Percentiles rank a stretch among this genome's conserved stretches.
Evolutionary conservation across 2,329 filamentous ascomycete genomes (phyloP).

Genomic region (Grosmannia clavigera): DNA sequence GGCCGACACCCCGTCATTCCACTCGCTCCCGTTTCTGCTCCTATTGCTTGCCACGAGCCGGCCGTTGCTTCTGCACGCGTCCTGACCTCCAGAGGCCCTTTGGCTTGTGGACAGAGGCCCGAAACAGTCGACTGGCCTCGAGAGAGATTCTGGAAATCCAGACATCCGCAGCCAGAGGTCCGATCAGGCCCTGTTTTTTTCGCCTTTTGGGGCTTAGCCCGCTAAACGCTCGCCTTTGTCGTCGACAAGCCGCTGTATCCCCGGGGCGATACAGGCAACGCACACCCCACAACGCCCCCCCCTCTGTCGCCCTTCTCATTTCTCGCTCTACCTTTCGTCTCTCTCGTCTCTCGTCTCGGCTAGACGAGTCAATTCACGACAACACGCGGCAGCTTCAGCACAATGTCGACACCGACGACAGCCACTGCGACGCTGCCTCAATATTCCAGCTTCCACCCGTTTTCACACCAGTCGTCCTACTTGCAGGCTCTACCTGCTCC

Average conservation of each 20-base stretch:
- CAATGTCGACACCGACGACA: constrained; percentile 73
- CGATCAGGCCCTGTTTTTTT: background rate
- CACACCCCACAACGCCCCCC: background rate
- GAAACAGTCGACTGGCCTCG: background rate
- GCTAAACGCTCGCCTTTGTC: background rate
- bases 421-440: constrained; percentile 61
- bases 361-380: background rate
- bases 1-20: background rate
- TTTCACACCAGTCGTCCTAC: constrained; percentile 32
- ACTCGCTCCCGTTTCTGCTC: background rate
- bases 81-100: background rate
- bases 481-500: constrained; percentile 21
- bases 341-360: background rate
- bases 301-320: background rate
- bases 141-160: no score
- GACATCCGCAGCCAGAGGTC: no score
- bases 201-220: background rate
- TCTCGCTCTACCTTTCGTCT: background rate
- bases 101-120: background rate
- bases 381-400: background rate
- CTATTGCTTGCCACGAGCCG: background rate
- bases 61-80: background rate
- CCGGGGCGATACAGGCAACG: background rate
- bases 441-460: constrained; percentile 54
- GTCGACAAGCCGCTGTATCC: background rate